Conservation (phyloP, 768 basidiomycete species). For the Auricularia auricula-judae region DNA sequence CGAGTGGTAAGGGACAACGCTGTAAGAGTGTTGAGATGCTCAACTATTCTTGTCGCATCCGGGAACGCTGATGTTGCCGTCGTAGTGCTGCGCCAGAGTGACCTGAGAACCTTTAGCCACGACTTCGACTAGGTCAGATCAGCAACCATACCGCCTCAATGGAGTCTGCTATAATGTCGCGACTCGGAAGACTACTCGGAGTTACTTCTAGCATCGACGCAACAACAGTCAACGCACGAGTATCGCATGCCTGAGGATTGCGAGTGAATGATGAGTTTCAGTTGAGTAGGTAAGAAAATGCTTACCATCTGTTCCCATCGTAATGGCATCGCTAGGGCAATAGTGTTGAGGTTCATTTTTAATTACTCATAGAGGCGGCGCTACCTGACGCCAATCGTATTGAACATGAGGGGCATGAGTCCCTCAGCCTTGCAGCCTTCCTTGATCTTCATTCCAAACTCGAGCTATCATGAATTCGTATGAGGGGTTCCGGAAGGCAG, state of each 20-base stretch:
- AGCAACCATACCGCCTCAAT: slow-evolving; percentile 53
- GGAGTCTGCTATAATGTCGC: slow-evolving; percentile 84
- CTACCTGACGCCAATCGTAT: slow-evolving; percentile 76
- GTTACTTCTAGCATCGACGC: neutral
- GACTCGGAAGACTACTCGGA: slow-evolving; percentile 58
- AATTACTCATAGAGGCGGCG: neutral
- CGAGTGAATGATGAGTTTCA: neutral
- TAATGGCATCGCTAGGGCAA: slow-evolving; percentile 61
- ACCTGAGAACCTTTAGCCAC: slow-evolving; percentile 1
- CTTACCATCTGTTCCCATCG: slow-evolving; percentile 80
- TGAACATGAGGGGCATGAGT: slow-evolving; percentile 73
- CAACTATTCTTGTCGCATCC: slow-evolving; percentile 79
- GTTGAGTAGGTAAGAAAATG: neutral
- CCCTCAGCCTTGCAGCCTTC: slow-evolving; percentile 74
- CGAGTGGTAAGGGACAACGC: neutral
- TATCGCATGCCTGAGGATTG: slow-evolving; percentile 63
- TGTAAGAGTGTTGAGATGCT: neutral
- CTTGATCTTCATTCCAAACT: slow-evolving; percentile 69
- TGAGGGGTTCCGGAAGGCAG: slow-evolving; percentile 2
- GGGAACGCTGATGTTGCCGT: slow-evolving; percentile 77
- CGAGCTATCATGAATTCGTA: slow-evolving; percentile 41
- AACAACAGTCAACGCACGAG: slow-evolving; percentile 40
- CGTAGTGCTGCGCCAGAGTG: slow-evolving; percentile 72
- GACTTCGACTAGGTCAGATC: neutral
- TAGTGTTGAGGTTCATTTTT: neutral